phyloP scores from a whole-genome alignment of 2,329 filamentous ascomycete genomes.

The Clarireedia homoeocarpa region DNA sequence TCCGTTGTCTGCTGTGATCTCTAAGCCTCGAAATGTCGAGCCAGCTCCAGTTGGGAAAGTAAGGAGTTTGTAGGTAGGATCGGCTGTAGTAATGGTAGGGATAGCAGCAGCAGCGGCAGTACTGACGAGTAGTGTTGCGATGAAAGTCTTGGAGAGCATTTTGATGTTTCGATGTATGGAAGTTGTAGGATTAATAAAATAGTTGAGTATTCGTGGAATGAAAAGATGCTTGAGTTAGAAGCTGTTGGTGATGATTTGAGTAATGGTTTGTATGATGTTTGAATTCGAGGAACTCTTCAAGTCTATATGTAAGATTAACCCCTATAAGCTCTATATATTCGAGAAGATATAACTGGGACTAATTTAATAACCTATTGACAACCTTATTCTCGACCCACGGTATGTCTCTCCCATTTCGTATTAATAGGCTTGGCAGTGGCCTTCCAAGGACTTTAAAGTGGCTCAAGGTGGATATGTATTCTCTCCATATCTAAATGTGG shows the following conservation, averaged over 20 bases:
- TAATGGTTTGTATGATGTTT: not conserved
- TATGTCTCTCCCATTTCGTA: not conserved
- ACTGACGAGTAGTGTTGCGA: slow-evolving; percentile 9
- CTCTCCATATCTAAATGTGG: not conserved
- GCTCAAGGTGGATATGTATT: not conserved
- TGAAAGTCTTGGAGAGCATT: slow-evolving; percentile 11
- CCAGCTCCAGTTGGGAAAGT: slow-evolving; percentile 14
- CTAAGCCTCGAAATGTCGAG: not conserved
- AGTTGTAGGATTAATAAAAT: not conserved
- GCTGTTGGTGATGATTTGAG: not conserved
- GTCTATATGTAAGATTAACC: not conserved
- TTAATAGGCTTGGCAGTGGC: not conserved
- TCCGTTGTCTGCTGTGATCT: not conserved
- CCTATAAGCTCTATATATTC: not conserved
- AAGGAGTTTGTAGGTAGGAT: not conserved
- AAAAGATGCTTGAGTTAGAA: not conserved
- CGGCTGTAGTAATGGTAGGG: not conserved
- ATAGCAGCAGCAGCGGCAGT: slow-evolving; percentile 5
- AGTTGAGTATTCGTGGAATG: not conserved
- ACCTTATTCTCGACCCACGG: not conserved
- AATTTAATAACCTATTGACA: not conserved
- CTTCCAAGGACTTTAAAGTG: not conserved
- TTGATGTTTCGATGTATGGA: slow-evolving; percentile 6
- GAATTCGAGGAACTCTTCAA: not conserved
- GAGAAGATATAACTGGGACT: not conserved